Percentiles rank a stretch among this genome's conserved stretches.
These are phyloP conservation scores for Coriolopsis trogii DNA, from an alignment of 1,284 basidiomycete species.

Conservation along the genomic window DNA sequence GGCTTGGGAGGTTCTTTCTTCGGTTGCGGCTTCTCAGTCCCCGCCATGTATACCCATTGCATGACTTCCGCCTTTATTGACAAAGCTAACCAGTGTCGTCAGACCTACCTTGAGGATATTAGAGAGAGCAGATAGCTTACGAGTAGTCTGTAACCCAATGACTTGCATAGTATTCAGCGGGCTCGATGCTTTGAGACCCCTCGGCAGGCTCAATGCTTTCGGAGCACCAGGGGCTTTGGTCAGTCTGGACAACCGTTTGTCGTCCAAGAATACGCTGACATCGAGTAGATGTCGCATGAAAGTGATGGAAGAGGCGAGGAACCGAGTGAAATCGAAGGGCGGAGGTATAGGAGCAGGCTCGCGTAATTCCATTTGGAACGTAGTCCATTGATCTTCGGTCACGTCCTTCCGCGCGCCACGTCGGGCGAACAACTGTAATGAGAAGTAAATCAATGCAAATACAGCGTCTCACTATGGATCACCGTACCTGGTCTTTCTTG, in stretches of 20 bases:
- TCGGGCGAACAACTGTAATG: slow-evolving; percentile 73
- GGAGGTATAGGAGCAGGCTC: slow-evolving; percentile 84
- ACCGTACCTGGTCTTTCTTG: slow-evolving; percentile 81
- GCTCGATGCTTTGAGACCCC: slow-evolving; percentile 50
- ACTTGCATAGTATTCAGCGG: slow-evolving; percentile 68
- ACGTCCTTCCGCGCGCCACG: slow-evolving; percentile 64
- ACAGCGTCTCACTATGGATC: not conserved
- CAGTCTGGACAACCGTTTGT: slow-evolving; percentile 75
- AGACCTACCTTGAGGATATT: not conserved
- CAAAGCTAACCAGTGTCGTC: slow-evolving; percentile 50
- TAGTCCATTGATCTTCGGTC: slow-evolving; percentile 70
- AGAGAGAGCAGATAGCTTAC: slow-evolving; percentile 40
- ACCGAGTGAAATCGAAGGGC: slow-evolving; percentile 86
- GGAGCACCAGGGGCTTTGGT: slow-evolving; percentile 70
- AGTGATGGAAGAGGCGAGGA: slow-evolving; percentile 91
- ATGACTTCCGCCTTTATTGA: slow-evolving; percentile 84
- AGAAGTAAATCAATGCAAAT: not conserved
- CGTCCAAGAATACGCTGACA: slow-evolving; percentile 82
- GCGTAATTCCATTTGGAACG: slow-evolving; percentile 89
- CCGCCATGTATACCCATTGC: slow-evolving; percentile 78
- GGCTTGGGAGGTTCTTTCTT: slow-evolving; percentile 35
- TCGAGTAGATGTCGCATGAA: slow-evolving; percentile 87
- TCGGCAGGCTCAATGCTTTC: slow-evolving; percentile 59
- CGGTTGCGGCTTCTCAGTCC: slow-evolving; percentile 59
- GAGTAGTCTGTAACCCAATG: slow-evolving; percentile 63